Conservation (phyloP, 2,329 filamentous ascomycete species). For the Colletotrichum ledebouriae region DNA sequence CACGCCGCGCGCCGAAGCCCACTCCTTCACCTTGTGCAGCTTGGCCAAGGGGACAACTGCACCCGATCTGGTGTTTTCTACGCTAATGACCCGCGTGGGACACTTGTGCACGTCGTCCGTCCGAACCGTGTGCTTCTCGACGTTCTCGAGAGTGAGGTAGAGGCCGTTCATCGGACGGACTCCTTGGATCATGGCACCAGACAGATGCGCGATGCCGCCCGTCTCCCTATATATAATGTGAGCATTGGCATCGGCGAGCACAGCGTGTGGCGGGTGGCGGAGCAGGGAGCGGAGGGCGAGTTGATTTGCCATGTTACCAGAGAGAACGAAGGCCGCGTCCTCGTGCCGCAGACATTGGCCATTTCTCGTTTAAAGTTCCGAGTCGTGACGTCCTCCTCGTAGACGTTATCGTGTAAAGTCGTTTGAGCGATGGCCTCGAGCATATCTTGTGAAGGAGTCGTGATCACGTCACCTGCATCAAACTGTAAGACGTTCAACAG, state of each 20-base stretch:
- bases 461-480: constrained; percentile 72
- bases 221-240: constrained; percentile 75
- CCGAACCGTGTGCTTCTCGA: constrained; percentile 51
- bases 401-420: constrained; percentile 83
- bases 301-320: constrained; percentile 87
- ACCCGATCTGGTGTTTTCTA: constrained; percentile 63
- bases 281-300: constrained; percentile 79
- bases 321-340: constrained; percentile 77
- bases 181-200: constrained; percentile 72
- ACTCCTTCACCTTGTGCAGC: constrained; percentile 71
- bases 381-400: constrained; percentile 78
- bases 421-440: constrained; percentile 76
- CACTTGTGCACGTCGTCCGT: constrained; percentile 59
- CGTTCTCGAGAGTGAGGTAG: constrained; percentile 59
- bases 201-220: constrained; percentile 70
- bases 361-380: constrained; percentile 75
- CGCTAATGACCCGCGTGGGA: constrained; percentile 56
- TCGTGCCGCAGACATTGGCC: constrained; percentile 71
- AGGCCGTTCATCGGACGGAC: constrained; percentile 53
- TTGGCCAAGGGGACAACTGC: constrained; percentile 78
- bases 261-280: constrained; percentile 75
- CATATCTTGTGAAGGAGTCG: constrained; percentile 78
- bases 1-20: constrained; percentile 65
- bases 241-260: constrained; percentile 76
- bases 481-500: constrained; percentile 1